phyloP scores from a whole-genome alignment of 2,329 filamentous ascomycete species.

The Hypoxylon sp. region DNA sequence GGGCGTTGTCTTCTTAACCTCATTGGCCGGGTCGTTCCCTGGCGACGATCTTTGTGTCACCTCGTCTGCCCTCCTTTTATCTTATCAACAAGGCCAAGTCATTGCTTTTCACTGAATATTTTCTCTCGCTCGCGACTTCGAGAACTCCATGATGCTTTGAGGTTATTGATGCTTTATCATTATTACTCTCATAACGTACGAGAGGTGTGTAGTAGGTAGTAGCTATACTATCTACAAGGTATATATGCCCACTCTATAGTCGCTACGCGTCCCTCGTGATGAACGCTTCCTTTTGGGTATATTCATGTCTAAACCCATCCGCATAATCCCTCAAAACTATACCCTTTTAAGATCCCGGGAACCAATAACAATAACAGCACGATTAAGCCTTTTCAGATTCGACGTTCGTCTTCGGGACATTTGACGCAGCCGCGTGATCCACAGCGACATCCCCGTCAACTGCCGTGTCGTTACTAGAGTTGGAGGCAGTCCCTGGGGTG shows the following conservation, averaged over 20 bases:
- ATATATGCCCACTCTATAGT: conserved; percentile 10
- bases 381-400: conserved; percentile 43
- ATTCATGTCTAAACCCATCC: conserved; percentile 21
- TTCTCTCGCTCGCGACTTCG: not conserved
- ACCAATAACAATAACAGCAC: conserved; percentile 2
- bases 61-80: not conserved
- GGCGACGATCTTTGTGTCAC: conserved; percentile 1
- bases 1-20: conserved; percentile 1
- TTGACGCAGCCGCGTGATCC: conserved; percentile 53
- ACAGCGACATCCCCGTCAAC: conserved; percentile 48
- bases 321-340: conserved; percentile 15
- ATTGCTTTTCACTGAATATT: conserved; percentile 1
- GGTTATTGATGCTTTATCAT: conserved; percentile 12
- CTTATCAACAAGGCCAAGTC: not conserved
- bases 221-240: conserved; percentile 25
- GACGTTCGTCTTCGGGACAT: conserved; percentile 51
- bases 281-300: conserved; percentile 19
- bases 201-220: conserved; percentile 10
- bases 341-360: conserved; percentile 1
- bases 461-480: conserved; percentile 46
- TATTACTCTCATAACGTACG: not conserved
- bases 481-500: conserved; percentile 30
- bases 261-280: conserved; percentile 20
- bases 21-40: conserved; percentile 21
- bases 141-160: not conserved